Base-by-base conservation (phyloP, 2,329 filamentous ascomycete species). In the Clarireedia monteithiana region DNA sequence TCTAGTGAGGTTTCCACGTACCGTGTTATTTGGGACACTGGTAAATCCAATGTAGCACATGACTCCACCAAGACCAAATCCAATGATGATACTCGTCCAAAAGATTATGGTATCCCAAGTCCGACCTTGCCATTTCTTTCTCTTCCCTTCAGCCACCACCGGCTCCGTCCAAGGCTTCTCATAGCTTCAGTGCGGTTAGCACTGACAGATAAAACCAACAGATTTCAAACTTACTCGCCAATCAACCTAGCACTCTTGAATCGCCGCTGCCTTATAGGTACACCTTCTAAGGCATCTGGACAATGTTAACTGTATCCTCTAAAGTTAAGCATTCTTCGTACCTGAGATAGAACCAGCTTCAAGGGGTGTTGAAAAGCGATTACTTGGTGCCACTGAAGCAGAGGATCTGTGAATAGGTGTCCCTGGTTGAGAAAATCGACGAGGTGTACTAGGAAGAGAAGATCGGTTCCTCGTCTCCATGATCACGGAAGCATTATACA, bases 191-290 rank as follows among this genome's bases (percentile, higher is more conserved):
- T 5, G 1, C 5, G 20, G 36, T 57, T 20, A 51, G 50, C 48
- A 38, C 36, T 17, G 5, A 10, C 36, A 27, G 7, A 24, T 9
- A 9, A 9, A 23, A 27, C 7, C 17, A n/a, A 39, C 3, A 42
- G 7, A n/a, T 42, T 5, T 9, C 3, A 10, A 24, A 55, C 55
- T 52, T 55, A 58, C 47, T 57, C 57, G 42, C 58, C 59, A 47
- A 50, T 52, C 5, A 61, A 38, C 12, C 59, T 47, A n/a, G 59
- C 55, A 50, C 59, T 61, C 23, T 59, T 61, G 15, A 61, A 61
- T 10, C 51, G 51, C 15, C 59, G 44, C 49, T 54, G 50, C 23
- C 42, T 50, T 50, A 9, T 27, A 44, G 55, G 36, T 9, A 42
- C 48, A n/a, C 38, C 34, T 42, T 54, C 39, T 15, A 40, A 44